Percentiles rank a stretch among this genome's conserved stretches.
Conservation (phyloP, 2,329 filamentous ascomycete genomes). For the Chaetomium sp. region DNA sequence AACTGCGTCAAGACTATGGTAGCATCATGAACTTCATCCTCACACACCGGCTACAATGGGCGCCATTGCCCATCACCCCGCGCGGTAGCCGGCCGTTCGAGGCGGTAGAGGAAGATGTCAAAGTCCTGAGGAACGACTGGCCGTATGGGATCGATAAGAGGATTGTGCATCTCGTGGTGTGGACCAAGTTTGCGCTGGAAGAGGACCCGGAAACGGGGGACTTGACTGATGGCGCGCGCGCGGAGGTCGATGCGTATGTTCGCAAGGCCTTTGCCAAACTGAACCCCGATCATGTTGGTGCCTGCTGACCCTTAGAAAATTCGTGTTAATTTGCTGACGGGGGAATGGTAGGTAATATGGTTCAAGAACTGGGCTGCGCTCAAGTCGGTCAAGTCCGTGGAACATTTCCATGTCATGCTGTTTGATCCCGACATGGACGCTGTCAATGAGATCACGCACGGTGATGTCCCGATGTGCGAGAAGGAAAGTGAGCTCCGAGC, state of each 20-base stretch:
- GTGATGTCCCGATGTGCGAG: slow-evolving; percentile 62
- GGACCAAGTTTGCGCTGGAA: slow-evolving; percentile 80
- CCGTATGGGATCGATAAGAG: slow-evolving; percentile 76
- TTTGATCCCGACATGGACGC: slow-evolving; percentile 67
- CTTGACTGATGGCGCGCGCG: slow-evolving; percentile 56
- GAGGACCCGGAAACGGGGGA: slow-evolving; percentile 61
- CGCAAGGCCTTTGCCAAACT: slow-evolving; percentile 56
- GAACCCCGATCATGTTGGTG: slow-evolving; percentile 46
- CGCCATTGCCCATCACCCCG: slow-evolving; percentile 31
- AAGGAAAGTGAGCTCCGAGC: slow-evolving; percentile 9
- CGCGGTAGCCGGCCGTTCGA: slow-evolving; percentile 36
- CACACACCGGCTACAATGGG: slow-evolving; percentile 64
- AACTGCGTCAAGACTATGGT: slow-evolving; percentile 61
- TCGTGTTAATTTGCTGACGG: slow-evolving; percentile 10
- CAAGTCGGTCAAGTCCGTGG: slow-evolving; percentile 79
- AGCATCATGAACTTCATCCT: slow-evolving; percentile 74
- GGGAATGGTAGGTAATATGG: slow-evolving; percentile 48
- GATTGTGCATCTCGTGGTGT: slow-evolving; percentile 82
- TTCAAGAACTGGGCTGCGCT: slow-evolving; percentile 84
- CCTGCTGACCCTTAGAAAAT: neutral
- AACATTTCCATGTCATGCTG: slow-evolving; percentile 95
- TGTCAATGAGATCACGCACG: slow-evolving; percentile 62
- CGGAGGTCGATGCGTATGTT: slow-evolving; percentile 66
- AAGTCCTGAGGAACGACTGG: slow-evolving; percentile 85
- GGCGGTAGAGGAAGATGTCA: slow-evolving; percentile 49